Base-by-base conservation (phyloP, 2,329 filamentous ascomycete species). In the Cladosporium sp. region DNA sequence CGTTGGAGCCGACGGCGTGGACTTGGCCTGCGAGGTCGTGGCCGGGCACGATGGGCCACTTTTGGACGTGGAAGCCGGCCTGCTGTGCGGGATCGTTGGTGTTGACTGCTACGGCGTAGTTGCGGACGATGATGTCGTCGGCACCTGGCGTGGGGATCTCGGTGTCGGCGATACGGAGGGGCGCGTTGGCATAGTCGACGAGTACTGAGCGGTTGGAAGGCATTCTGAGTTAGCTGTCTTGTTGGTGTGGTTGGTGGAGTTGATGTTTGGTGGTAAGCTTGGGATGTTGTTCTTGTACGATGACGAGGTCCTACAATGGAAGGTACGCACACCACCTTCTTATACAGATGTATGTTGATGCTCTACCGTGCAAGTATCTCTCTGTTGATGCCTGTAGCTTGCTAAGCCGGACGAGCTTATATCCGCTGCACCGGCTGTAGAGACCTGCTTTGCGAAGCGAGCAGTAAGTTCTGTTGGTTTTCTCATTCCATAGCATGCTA, bases 61-160 rank as follows among this genome's bases (percentile, higher is more conserved):
- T 72, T 16, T 76, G 70, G 28, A 75, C 68, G 29, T 71, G 69
- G 56, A 66, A 70, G 26, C 58, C 58, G 5, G 33, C 37, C 6
- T 61, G 58, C 8, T 61, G 58, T 14, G 64, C 68, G 49, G 61
- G 67, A 63, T 75, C 74, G 5, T 71, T 68, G 5, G 74, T 73
- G 53, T 75, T 75, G 29, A 74, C 69, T 11, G 74, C 72, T 28
- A 73, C 52, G 28, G 72, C 73, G 62, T 65, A 50, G 64, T 72
- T 72, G 53, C 68, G 70, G 55, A 76, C 66, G 10, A 76, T 63
- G 62, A 77, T 37, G 44, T 76, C 69, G 58, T 67, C 56, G n/a
- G 68, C 44, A 14, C 67, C 69, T 23, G 73, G 69, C 18, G 52
- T 69, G 10, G 72, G 73, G 56, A 74, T 68, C 1, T 67, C 67